Evolutionary conservation across 140 eudicot species (phyloP), one percentile per base, ranked within the genome.

Genomic region (Erigeron philadelphicus): DNA sequence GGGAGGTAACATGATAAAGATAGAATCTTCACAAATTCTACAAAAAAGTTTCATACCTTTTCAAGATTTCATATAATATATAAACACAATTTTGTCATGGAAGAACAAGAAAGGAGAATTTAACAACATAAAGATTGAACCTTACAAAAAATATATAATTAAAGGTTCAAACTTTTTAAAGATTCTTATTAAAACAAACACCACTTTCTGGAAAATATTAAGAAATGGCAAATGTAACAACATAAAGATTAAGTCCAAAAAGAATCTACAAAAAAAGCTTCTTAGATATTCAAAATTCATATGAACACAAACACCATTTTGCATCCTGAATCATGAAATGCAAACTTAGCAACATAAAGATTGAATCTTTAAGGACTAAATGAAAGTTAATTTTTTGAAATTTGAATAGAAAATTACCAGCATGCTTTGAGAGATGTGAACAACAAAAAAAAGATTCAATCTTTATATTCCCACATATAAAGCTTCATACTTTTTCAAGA

Each of bases 11-110:
- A 60, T 16, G 45, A 38, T 13, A 70, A 74, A 56, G 40, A 61
- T 11, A 53, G 71, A 76, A 73, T 74, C 64, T 55, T 60, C 25
- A 35, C 12, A 1, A 44, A 43, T 10, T 59, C 64, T 5, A 11
- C 43, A 59, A 9, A 21, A 21, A 59, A 59, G 44, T 59, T 59
- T 59, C 8, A 11, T 59, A 25, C 43, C 25, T 59, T 58, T 59
- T 59, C 64, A 59, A 59, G 43, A 59, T 23, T 23, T 59, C 43
- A 11, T 59, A 21, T 52, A 52, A n/a, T 31, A 52, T 12, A 52
- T n/a, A 8, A 52, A 52, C 57, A 52, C 18, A 0, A 21, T 10
- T 52, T 52, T 52, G 2, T 2, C 38, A 31, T 31, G 38, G 38
- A 25, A 25, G 35, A 31, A 31, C 38, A 31, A 31, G 38, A 31